Conservation (phyloP, 495 filamentous ascomycete species). For the Apiosordaria backusii region DNA sequence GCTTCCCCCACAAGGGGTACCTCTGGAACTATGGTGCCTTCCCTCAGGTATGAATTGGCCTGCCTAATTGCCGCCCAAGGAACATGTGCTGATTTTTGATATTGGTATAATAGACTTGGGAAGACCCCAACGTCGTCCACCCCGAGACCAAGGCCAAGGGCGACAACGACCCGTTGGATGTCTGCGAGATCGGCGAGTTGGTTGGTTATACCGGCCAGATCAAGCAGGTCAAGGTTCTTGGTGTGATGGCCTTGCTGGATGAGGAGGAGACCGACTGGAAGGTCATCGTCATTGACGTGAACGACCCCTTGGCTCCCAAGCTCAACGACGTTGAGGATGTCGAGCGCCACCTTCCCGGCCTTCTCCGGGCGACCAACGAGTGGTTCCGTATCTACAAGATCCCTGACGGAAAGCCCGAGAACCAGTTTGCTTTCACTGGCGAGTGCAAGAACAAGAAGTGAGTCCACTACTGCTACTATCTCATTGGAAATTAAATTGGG, state of each 20-base stretch:
- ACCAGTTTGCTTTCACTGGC: conserved; percentile 99
- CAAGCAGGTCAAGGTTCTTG: conserved; percentile 99
- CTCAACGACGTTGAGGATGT: conserved; percentile 99
- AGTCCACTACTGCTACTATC: conserved; percentile 20
- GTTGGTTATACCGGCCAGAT: conserved; percentile 93
- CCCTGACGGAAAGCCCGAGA: conserved; percentile 99
- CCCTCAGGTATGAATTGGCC: conserved; percentile 66
- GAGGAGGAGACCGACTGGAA: conserved; percentile 99
- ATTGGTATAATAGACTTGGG: conserved; percentile 75
- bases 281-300: conserved; percentile 98
- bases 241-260: conserved; percentile 98
- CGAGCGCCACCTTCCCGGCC: conserved; percentile 94
- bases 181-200: conserved; percentile 98
- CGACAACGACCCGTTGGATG: conserved; percentile 98
- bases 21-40: conserved; percentile 99
- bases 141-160: conserved; percentile 99
- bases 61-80: no score
- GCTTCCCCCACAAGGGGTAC: conserved; percentile 99
- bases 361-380: conserved; percentile 97
- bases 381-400: conserved; percentile 99
- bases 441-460: conserved; percentile 99
- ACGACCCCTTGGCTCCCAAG: conserved; percentile 93
- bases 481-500: background rate
- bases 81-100: conserved; percentile 31
- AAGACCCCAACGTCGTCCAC: conserved; percentile 92